These are phyloP conservation scores for Trypanosoma platydactyli DNA, from an alignment of 208 protist species.

Conservation along the genomic window DNA sequence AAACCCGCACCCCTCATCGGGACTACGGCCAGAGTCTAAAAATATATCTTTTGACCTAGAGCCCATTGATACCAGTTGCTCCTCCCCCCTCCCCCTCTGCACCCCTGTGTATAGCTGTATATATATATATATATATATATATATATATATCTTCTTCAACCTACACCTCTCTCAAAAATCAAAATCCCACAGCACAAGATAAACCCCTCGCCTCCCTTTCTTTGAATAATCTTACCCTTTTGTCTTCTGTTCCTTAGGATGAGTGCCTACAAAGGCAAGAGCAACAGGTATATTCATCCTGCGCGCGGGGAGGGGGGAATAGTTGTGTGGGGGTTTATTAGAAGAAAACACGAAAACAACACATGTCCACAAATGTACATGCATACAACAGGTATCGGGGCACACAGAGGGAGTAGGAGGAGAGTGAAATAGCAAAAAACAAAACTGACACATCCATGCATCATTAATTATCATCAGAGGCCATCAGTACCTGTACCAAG, in stretches of 20 bases:
- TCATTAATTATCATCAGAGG: slow-evolving; percentile 47
- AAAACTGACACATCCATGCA: not conserved
- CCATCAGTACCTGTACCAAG: slow-evolving; percentile 77
- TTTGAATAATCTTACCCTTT: not conserved
- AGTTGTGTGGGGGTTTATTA: too few species aligned
- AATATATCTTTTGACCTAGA: slow-evolving; percentile 3
- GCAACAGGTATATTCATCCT: too few species aligned
- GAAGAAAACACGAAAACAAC: not conserved
- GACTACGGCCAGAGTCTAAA: not conserved
- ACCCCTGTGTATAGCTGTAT: not conserved
- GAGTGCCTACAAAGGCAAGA: not conserved
- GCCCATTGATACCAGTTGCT: not conserved
- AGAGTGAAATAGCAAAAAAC: slow-evolving; percentile 5
- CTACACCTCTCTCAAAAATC: not conserved
- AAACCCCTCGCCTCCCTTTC: not conserved
- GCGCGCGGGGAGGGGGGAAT: too few species aligned
- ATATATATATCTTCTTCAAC: not conserved
- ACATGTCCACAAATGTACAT: not conserved
- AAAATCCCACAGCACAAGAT: not conserved
- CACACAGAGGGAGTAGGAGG: not conserved
- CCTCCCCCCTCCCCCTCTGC: not conserved
- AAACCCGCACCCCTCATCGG: slow-evolving; percentile 11
- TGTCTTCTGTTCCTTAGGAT: not conserved
- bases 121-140: slow-evolving; percentile 16
- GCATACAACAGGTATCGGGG: not conserved